phyloP scores from a whole-genome alignment of 2,329 filamentous ascomycete species.

The Microdochium paspali region DNA sequence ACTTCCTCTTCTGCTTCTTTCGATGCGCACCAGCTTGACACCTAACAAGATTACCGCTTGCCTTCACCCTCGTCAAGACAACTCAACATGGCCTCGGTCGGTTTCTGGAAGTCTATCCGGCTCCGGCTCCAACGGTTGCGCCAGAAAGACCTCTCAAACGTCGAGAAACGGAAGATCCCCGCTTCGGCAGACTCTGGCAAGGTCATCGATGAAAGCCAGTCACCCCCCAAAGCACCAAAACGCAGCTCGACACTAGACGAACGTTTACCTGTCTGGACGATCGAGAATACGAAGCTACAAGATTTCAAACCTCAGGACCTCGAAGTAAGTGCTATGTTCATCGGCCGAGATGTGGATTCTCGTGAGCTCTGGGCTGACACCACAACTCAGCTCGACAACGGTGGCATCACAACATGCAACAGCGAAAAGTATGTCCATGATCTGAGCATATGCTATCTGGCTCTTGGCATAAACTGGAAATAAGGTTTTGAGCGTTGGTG shows the following conservation, averaged over 20 bases:
- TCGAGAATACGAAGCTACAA: slow-evolving; percentile 2
- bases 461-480: background rate
- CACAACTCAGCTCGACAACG: background rate
- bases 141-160: background rate
- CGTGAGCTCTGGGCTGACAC: background rate
- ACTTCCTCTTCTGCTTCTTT: background rate
- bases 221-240: background rate
- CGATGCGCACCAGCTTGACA: too few species aligned
- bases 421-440: background rate
- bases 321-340: slow-evolving; percentile 1
- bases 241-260: background rate
- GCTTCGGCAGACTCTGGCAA: background rate
- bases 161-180: background rate
- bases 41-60: too few species aligned
- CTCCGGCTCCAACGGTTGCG: background rate
- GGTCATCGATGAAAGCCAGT: background rate
- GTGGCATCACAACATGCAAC: background rate
- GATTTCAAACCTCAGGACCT: slow-evolving; percentile 3
- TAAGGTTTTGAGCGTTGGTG: background rate
- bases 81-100: background rate
- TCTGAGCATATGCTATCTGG: background rate
- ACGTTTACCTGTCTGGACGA: slow-evolving; percentile 1
- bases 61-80: too few species aligned
- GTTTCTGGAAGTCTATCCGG: background rate
- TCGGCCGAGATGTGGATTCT: background rate